A percentile compares a stretch with the other conserved stretches of the same genome.
Evolutionary conservation across 2,329 filamentous ascomycete genomes (phyloP).

Genomic region (Ustulina deusta): DNA sequence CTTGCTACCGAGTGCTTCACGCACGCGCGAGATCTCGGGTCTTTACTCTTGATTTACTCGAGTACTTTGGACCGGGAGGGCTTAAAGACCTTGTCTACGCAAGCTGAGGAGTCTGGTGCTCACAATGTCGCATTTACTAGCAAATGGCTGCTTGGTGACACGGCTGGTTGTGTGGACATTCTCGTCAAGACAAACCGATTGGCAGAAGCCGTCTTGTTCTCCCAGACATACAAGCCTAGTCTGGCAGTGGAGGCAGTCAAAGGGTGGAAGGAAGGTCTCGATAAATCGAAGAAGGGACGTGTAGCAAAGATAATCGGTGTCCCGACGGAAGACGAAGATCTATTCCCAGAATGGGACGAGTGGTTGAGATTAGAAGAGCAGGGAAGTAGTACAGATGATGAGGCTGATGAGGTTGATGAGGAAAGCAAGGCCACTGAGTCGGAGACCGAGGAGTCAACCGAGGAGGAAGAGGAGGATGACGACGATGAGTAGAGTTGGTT

Average conservation of each 20-base stretch:
- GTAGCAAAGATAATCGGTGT: slow-evolving; percentile 86
- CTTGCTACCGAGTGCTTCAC: slow-evolving; percentile 94
- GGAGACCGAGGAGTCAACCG: slow-evolving; percentile 19
- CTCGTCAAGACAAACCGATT: slow-evolving; percentile 81
- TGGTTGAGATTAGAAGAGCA: slow-evolving; percentile 85
- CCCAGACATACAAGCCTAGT: slow-evolving; percentile 95
- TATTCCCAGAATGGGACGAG: slow-evolving; percentile 97
- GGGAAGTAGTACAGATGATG: slow-evolving; percentile 62
- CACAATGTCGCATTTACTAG: slow-evolving; percentile 96
- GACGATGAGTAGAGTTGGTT: slow-evolving; percentile 38
- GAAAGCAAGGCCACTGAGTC: slow-evolving; percentile 42
- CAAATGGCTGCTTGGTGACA: slow-evolving; percentile 86
- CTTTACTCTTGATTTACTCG: slow-evolving; percentile 86
- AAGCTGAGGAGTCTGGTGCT: slow-evolving; percentile 80
- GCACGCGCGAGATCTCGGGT: slow-evolving; percentile 90
- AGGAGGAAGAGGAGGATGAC: slow-evolving; percentile 15
- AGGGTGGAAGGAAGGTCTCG: slow-evolving; percentile 85
- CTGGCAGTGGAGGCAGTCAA: slow-evolving; percentile 74
- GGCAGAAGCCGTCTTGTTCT: slow-evolving; percentile 89
- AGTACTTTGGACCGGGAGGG: slow-evolving; percentile 84
- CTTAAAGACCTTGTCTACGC: slow-evolving; percentile 75
- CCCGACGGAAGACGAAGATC: slow-evolving; percentile 83
- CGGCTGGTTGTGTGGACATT: slow-evolving; percentile 83
- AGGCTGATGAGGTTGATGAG: slow-evolving; percentile 50
- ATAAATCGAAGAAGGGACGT: slow-evolving; percentile 86